A percentile compares a stretch with the other conserved stretches of the same genome.
Conservation (phyloP, 2,329 filamentous ascomycete species). For the Didymella segeticola region DNA sequence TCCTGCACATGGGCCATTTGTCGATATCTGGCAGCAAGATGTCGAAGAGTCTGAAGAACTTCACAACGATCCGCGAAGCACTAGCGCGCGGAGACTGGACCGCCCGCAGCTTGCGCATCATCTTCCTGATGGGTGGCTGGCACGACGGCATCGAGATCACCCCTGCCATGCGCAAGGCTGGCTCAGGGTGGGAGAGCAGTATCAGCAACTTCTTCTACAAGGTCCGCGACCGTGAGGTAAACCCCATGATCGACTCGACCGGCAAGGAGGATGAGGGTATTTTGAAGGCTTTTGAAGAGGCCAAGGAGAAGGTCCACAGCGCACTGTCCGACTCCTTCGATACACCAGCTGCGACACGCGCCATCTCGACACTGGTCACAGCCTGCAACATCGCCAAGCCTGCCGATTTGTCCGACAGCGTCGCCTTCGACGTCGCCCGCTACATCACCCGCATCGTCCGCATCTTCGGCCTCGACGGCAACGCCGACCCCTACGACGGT, state of each 20-base stretch:
- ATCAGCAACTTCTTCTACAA: slow-evolving; percentile 75
- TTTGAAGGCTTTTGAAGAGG: slow-evolving; percentile 57
- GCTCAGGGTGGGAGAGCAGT: slow-evolving; percentile 79
- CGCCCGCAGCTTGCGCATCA: slow-evolving; percentile 78
- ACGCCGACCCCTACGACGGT: slow-evolving; percentile 52
- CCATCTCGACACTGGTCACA: slow-evolving; percentile 79
- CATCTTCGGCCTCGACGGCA: slow-evolving; percentile 80
- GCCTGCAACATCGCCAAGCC: slow-evolving; percentile 69
- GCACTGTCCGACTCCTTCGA: slow-evolving; percentile 87
- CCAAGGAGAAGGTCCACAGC: slow-evolving; percentile 64
- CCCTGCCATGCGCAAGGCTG: slow-evolving; percentile 76
- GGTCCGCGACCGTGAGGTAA: slow-evolving; percentile 56
- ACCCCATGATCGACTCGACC: slow-evolving; percentile 40
- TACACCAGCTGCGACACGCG: slow-evolving; percentile 78
- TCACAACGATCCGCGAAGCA: slow-evolving; percentile 89
- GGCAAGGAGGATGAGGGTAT: slow-evolving; percentile 53
- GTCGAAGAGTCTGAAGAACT: slow-evolving; percentile 96
- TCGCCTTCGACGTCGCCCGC: slow-evolving; percentile 65
- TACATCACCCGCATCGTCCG: slow-evolving; percentile 86
- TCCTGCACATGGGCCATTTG: slow-evolving; percentile 92
- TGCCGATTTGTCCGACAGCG: slow-evolving; percentile 52
- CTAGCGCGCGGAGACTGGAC: slow-evolving; percentile 74
- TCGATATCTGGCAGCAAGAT: slow-evolving; percentile 92
- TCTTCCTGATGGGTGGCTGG: slow-evolving; percentile 89
- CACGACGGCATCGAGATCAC: slow-evolving; percentile 92